Base-by-base conservation (phyloP, 2,329 filamentous ascomycete species). In the Fusarium pseudonygamai region DNA sequence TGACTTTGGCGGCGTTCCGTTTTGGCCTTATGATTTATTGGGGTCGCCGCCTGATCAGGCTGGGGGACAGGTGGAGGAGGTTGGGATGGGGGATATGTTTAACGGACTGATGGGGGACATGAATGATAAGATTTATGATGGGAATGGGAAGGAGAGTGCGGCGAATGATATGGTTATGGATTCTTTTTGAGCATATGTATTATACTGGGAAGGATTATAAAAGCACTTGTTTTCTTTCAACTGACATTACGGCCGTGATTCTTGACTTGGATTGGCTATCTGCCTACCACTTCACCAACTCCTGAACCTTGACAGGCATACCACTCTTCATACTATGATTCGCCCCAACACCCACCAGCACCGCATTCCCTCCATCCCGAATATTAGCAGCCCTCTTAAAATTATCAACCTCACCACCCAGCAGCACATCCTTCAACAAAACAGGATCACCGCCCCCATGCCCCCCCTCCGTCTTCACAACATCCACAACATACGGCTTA, bases 371-470 rank as follows among this genome's bases (percentile, higher is more conserved):
- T 0, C 89, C 89, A 68, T 91, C 88, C 7, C 90, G 75, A 70
- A 90, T 88, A 60, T 85, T 88, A 4, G 89, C 89, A 6, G 88
- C 88, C 6, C 88, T 82, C 78, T 74, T 74, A 83, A 85, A 85
- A 76, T 85, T 81, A 74, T 90, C 87, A 13, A 85, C 81, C 71
- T 85, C 83, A 0, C 74, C 46, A 0, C 88, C 88, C 73, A 91
- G 87, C 10, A 91, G 72, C 65, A 91, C 89, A 60, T 87, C 84
- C 56, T 90, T 76, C 62, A 91, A 75, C 30, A 77, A 15, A 1
- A 90, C 85, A 2, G 85, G 84, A 69, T 91, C 89, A 1, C 89
- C 89, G 12, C 89, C 89, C 1, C 89, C 89, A 71, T 91, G 89
- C 0, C 88, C 88, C 1, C 89, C 89, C 12, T 83, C 80, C 7